A percentile compares a stretch with the other conserved stretches of the same genome.
Evolutionary conservation across 257 asterid species (phyloP).

Genomic region (Mitragyna speciosa): DNA sequence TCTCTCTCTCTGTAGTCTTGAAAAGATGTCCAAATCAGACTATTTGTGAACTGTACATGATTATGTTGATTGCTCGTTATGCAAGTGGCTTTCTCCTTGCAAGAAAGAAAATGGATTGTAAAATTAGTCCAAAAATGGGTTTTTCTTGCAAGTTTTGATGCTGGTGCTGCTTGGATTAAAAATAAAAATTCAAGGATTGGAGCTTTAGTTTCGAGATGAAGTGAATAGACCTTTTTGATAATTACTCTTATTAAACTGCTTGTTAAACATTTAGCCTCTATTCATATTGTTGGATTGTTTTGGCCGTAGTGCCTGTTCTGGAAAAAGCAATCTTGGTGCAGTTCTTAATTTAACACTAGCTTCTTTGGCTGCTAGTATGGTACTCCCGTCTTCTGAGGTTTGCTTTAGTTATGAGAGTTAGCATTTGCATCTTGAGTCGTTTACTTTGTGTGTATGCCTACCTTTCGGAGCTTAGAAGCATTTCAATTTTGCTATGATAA

Average conservation of each 20-base stretch:
- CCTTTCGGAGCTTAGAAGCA: background rate
- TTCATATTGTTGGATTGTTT: background rate
- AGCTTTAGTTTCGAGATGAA: background rate
- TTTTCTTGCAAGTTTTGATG: background rate
- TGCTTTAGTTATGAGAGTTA: background rate
- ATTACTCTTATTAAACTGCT: background rate
- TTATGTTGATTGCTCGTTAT: background rate
- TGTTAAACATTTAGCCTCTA: background rate
- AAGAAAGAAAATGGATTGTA: background rate
- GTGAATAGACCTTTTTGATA: background rate
- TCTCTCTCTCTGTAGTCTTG: background rate
- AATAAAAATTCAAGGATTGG: background rate
- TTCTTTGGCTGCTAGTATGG: background rate
- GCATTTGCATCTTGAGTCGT: background rate
- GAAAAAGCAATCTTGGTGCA: background rate
- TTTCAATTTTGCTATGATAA: background rate
- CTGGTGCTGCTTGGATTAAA: background rate
- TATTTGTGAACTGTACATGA: background rate
- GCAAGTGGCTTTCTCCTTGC: background rate
- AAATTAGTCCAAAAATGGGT: background rate
- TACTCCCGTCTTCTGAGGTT: background rate
- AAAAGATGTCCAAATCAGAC: background rate
- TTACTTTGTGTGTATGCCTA: background rate
- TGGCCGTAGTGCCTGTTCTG: background rate
- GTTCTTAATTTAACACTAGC: background rate